These are phyloP conservation scores for Narthecium ossifragum DNA, from an alignment of 106 monocot species.

Conservation along the genomic window DNA sequence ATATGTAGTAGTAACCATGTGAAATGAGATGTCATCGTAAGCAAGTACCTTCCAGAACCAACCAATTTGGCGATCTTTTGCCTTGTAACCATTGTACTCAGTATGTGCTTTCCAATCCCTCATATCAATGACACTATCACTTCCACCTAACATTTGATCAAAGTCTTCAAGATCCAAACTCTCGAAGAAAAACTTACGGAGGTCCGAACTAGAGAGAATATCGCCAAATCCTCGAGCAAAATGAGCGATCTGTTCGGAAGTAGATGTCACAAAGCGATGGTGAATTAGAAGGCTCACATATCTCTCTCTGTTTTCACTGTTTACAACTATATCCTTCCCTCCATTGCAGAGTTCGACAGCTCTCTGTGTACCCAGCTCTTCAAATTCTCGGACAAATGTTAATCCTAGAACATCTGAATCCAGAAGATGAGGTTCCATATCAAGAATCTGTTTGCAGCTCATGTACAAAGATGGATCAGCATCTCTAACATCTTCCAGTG, in stretches of 20 bases:
- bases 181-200: constrained; percentile 35
- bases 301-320: constrained; percentile 49
- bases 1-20: background rate
- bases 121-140: constrained; percentile 23
- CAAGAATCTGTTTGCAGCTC: constrained; percentile 69
- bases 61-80: constrained; percentile 42
- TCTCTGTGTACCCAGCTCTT: constrained; percentile 35
- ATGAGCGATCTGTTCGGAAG: constrained; percentile 30
- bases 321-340: constrained; percentile 65
- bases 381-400: constrained; percentile 59
- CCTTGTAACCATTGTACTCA: constrained; percentile 59
- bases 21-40: background rate
- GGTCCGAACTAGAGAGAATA: constrained; percentile 28
- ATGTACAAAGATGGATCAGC: constrained; percentile 64
- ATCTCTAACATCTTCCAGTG: constrained; percentile 63
- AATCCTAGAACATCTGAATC: constrained; percentile 69
- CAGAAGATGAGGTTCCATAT: constrained; percentile 57
- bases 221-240: constrained; percentile 62
- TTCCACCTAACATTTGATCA: constrained; percentile 59
- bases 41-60: constrained; percentile 80
- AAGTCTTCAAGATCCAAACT: constrained; percentile 63
- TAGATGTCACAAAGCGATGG: constrained; percentile 50
- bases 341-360: constrained; percentile 57
- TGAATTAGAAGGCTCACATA: constrained; percentile 56
- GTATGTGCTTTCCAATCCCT: constrained; percentile 71